Conservation (phyloP, 495 filamentous ascomycete genomes). For the Filosporella fistucella region DNA sequence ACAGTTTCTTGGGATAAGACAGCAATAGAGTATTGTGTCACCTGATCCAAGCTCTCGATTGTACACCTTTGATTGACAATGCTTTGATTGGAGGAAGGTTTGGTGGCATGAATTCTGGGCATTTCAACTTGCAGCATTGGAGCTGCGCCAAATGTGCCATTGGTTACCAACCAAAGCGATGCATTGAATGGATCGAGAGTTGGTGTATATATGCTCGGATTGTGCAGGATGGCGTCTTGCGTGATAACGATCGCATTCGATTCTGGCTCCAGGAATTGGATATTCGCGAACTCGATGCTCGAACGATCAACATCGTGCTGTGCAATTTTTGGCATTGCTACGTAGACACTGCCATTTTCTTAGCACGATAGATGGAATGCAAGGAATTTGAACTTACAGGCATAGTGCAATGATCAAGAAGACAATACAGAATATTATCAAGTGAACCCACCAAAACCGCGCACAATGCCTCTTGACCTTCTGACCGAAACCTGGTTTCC, state of each 20-base stretch:
- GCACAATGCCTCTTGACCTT: conserved; percentile 33
- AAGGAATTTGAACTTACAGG: conserved; percentile 47
- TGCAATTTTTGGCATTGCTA: conserved; percentile 68
- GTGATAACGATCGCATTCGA: conserved; percentile 51
- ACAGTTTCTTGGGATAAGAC: conserved; percentile 54
- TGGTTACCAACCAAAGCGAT: conserved; percentile 43
- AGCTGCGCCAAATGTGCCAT: conserved; percentile 44
- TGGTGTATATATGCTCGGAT: conserved; percentile 45
- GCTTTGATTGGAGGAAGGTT: conserved; percentile 47
- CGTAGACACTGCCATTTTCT: conserved; percentile 56
- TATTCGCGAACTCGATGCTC: conserved; percentile 50
- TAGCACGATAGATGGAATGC: too few species aligned
- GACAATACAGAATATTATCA: conserved; percentile 52
- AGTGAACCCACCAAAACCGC: conserved; percentile 69
- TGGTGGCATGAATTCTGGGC: conserved; percentile 47
- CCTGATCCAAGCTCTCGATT: conserved; percentile 46
- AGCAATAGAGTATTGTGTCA: conserved; percentile 52
- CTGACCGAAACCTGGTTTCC: conserved; percentile 4
- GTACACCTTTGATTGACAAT: conserved; percentile 29
- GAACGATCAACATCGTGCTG: conserved; percentile 64
- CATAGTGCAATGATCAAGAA: conserved; percentile 58
- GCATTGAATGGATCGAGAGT: conserved; percentile 52
- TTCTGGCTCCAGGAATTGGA: conserved; percentile 55
- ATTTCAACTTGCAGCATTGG: conserved; percentile 47
- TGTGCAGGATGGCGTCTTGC: conserved; percentile 42